Percentiles rank a stretch among this genome's conserved stretches.
phyloP scores from a whole-genome alignment of 1,284 basidiomycete genomes.

The Sparassis latifolia region DNA sequence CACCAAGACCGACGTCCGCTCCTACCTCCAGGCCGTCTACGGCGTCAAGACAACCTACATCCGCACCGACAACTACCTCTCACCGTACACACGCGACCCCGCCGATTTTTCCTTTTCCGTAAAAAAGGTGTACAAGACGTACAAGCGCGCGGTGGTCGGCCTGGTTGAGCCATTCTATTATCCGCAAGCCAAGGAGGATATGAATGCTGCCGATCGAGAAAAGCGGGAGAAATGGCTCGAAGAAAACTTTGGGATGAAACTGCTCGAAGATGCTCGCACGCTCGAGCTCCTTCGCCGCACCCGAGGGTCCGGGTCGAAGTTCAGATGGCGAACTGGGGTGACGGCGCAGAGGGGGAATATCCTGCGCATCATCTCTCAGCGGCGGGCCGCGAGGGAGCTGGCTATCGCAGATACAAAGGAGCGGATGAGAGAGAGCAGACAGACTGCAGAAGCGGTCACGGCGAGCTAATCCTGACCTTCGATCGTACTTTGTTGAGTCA shows the following conservation, averaged over 20 bases:
- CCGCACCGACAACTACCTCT: slow-evolving; percentile 84
- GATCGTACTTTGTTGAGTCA: too few relatives aligned
- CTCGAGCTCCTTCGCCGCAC: slow-evolving; percentile 39
- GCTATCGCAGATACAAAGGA: slow-evolving; percentile 39
- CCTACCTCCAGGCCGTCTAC: slow-evolving; percentile 80
- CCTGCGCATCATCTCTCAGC: slow-evolving; percentile 41
- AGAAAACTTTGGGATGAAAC: slow-evolving; percentile 46
- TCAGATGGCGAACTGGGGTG: slow-evolving; percentile 26
- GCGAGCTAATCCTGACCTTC: too few relatives aligned
- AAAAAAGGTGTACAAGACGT: slow-evolving; percentile 42
- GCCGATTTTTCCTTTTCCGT: slow-evolving; percentile 17
- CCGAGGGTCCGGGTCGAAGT: slow-evolving; percentile 33
- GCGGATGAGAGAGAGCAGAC: slow-evolving; percentile 35
- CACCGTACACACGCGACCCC: slow-evolving; percentile 38
- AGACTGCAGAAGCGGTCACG: background rate
- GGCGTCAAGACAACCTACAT: slow-evolving; percentile 89
- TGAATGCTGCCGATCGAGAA: slow-evolving; percentile 48
- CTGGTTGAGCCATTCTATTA: slow-evolving; percentile 89
- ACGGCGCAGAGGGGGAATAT: slow-evolving; percentile 38
- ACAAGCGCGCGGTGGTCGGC: slow-evolving; percentile 87
- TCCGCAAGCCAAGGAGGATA: slow-evolving; percentile 73
- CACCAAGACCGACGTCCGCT: slow-evolving; percentile 89
- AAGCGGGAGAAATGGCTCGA: slow-evolving; percentile 56
- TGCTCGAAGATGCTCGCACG: slow-evolving; percentile 35
- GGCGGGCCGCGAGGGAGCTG: slow-evolving; percentile 50